Percentiles rank a stretch among this genome's conserved stretches.
Conservation (phyloP, 164 flowering plant genomes). For the Aristolochia contorta region DNA sequence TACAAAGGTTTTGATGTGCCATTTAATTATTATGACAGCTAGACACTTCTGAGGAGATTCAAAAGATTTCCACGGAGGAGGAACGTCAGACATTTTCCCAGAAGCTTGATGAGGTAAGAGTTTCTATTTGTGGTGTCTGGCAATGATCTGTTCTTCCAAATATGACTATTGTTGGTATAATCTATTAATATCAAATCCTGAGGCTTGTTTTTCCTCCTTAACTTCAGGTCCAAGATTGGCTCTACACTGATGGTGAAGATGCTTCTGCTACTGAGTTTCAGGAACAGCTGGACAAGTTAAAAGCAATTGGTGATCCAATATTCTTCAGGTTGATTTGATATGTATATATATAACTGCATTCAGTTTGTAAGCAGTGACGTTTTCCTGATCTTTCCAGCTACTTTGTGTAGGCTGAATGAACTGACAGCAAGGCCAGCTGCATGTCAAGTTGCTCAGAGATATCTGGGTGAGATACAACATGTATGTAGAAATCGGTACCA, state of each 20-base stretch:
- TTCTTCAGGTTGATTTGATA: slow-evolving; percentile 55
- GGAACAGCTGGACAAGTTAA: slow-evolving; percentile 52
- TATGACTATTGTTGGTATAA: too few species aligned
- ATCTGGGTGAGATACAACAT: slow-evolving; percentile 60
- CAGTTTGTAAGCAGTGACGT: background rate
- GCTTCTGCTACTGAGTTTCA: slow-evolving; percentile 74
- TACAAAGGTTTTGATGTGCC: background rate
- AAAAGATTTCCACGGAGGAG: slow-evolving; percentile 47
- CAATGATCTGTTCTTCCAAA: background rate
- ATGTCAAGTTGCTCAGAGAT: slow-evolving; percentile 43
- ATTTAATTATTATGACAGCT: slow-evolving; percentile 38
- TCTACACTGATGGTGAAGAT: slow-evolving; percentile 96
- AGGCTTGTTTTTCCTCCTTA: background rate
- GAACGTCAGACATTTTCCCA: slow-evolving; percentile 66
- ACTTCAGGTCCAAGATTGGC: slow-evolving; percentile 90
- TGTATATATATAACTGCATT: too few species aligned
- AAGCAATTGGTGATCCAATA: slow-evolving; percentile 78
- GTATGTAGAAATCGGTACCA: slow-evolving; percentile 21
- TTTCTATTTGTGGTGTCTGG: background rate
- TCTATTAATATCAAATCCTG: too few species aligned
- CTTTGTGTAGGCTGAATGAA: slow-evolving; percentile 53
- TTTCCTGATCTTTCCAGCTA: slow-evolving; percentile 3
- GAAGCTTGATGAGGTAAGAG: slow-evolving; percentile 78
- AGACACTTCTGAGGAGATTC: slow-evolving; percentile 56
- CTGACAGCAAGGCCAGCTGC: slow-evolving; percentile 78